Evolutionary conservation across 768 basidiomycete genomes (phyloP), one percentile per base, ranked within the genome.

Genomic region (Bullera alba): DNA sequence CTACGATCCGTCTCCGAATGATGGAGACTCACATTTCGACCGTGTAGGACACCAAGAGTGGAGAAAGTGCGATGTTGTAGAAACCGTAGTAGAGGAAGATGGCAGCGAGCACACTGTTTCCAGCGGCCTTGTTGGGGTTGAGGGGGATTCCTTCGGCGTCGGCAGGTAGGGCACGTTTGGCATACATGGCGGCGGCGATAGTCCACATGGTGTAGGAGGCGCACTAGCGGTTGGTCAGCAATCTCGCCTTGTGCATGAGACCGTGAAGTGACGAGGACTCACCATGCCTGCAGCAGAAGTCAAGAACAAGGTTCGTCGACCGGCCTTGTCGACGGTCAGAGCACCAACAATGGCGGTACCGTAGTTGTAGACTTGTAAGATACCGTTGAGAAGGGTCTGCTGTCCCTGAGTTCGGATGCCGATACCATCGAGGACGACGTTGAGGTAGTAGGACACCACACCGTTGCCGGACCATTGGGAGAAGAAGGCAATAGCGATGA

Each of bases 11-110:
- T 23, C 41, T 23, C 28, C 27, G 44, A 14, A 15, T 19, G 19
- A 14, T 41, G n/a, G 27, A 2, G 78, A 74, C 5, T 77, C 76
- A 56, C 25, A 67, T 63, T 47, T 67, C 65, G 34, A 58, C 51
- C 5, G 61, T 58, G 57, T 65, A 65, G 7, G 57, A 52, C n/a
- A 59, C 57, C 35, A 62, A 49, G 22, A 67, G 48, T 2, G 58
- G 56, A 10, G 51, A 53, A 54, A 62, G 48, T 28, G 65, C 65
- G 28, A 59, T 32, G 51, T 67, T 63, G 57, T 67, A 67, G 27
- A 55, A 53, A 15, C 48, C 57, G 36, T 63, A 67, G 55, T 61
- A 60, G 38, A 57, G 37, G 70, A 72, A 74, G 48, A 74, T 62
- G 51, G 64, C 56, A 6, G 65, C 67, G 27, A 74, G 51, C 36